Conservation (phyloP, 1,139 yeast species). For the Geotrichum europaeum region DNA sequence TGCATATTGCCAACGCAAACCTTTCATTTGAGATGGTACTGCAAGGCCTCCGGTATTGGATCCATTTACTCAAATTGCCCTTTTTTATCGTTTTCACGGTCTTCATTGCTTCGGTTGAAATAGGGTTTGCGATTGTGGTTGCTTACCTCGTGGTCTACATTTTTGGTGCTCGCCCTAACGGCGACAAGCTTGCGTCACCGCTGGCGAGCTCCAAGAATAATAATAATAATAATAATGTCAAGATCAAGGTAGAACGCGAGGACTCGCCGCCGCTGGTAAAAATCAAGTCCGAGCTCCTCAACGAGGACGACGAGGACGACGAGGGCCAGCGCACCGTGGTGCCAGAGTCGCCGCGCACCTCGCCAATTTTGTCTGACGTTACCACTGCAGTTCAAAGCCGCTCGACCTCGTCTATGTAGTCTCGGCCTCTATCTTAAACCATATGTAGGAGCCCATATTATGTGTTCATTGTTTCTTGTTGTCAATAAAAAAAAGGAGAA, state of each 20-base stretch:
- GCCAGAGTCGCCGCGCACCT: not conserved
- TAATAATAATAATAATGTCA: too few relatives aligned
- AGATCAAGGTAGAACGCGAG: not conserved
- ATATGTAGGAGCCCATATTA: too few relatives aligned
- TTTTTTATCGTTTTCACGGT: not conserved
- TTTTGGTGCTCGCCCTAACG: not conserved
- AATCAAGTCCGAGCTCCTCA: not conserved
- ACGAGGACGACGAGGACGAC: not conserved
- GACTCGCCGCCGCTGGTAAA: not conserved
- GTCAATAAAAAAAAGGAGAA: not conserved
- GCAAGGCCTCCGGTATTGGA: slow-evolving; percentile 7
- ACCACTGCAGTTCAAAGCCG: not conserved
- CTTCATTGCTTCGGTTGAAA: slow-evolving; percentile 1
- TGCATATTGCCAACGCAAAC: not conserved
- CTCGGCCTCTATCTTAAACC: not conserved
- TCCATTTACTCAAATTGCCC: slow-evolving; percentile 1
- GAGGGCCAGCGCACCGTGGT: not conserved
- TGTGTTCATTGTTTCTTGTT: too few relatives aligned
- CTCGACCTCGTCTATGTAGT: not conserved
- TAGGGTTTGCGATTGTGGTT: not conserved
- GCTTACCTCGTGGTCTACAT: slow-evolving; percentile 1
- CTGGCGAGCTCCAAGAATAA: too few relatives aligned
- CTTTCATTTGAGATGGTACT: slow-evolving; percentile 1
- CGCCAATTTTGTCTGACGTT: not conserved
- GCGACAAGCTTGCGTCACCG: not conserved